Conservation (phyloP, 495 filamentous ascomycete genomes). For the Aspergillus diversus region DNA sequence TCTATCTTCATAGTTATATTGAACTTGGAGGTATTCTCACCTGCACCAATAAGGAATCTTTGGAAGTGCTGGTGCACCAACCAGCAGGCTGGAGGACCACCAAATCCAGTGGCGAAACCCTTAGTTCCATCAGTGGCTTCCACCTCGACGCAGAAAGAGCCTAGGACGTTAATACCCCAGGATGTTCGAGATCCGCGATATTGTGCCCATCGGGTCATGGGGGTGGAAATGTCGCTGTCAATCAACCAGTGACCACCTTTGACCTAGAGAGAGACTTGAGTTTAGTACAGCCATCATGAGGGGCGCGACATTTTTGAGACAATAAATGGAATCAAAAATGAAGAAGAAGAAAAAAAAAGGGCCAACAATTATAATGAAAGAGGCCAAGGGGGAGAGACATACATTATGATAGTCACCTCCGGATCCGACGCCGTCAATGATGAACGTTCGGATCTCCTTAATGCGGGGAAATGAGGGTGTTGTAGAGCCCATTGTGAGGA, state of each 20-base stretch:
- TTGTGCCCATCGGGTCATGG: conserved; percentile 85
- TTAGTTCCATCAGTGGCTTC: conserved; percentile 87
- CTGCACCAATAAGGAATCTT: conserved; percentile 82
- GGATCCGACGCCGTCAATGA: conserved; percentile 84
- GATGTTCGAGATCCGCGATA: conserved; percentile 86
- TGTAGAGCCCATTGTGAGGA: conserved; percentile 39
- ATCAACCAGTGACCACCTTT: conserved; percentile 91
- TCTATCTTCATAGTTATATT: background rate
- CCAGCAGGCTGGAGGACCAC: conserved; percentile 92
- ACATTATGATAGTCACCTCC: conserved; percentile 95
- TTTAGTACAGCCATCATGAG: no score
- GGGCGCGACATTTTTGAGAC: background rate
- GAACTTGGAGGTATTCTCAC: conserved; percentile 36
- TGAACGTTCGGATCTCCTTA: conserved; percentile 77
- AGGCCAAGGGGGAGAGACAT: conserved; percentile 16
- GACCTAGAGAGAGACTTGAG: conserved; percentile 42
- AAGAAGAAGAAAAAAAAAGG: background rate
- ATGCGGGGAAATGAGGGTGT: conserved; percentile 56
- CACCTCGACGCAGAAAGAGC: conserved; percentile 92
- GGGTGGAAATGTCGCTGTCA: conserved; percentile 87
- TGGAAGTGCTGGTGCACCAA: conserved; percentile 88
- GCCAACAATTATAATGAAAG: background rate
- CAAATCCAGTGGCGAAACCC: conserved; percentile 91
- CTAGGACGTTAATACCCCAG: conserved; percentile 95
- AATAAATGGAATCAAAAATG: background rate